Base-by-base conservation (phyloP, 352 stramenopile genomes). In the Aphanomyces astaci region DNA sequence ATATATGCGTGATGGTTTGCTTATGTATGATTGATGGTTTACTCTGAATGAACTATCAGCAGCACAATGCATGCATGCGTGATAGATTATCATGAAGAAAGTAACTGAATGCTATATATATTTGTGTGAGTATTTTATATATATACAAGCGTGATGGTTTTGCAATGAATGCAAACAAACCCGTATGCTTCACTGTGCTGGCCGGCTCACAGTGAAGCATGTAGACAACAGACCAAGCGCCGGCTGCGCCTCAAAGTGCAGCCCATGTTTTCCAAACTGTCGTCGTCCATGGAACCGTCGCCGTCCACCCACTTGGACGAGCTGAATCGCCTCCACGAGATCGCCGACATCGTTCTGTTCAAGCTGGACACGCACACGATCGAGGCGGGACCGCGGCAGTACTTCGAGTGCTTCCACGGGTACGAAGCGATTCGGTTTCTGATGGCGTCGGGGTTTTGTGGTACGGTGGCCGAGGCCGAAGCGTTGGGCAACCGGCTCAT, bases 401-500 rank as follows among this genome's bases (percentile, higher is more conserved):
- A 43, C 19, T 63, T 43, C 25, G 54, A 45, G 19, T 63, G 54
- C 54, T 45, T 46, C 2, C 54, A 49, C 31, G 54, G 54, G 4
- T 63, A 27, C 22, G 54, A 63, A 22, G 30, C 25, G 17, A 19
- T 63, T 15, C 30, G 27, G 22, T 63, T 63, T 27, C 48, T 63
- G 36, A 17, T 63, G 7, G 22, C 4, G 3, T 27, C 11, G 4
- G 54, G 54, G 9, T 63, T 49, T 49, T 45, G 30, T 0, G 25
- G 5, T 9, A 28, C 30, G 7, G 54, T 49, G 7, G 30, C 27
- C 11, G 54, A 63, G 17, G 54, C 54, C 15, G 54, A 63, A 27
- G 54, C 54, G 3, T 22, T 63, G 31, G 54, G 54, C 54, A 63
- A 49, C 54, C 54, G 54, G 2, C 54, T 63, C 54, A 25, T 63